Evolutionary conservation across 2,329 filamentous ascomycete species (phyloP).

Genomic region (Akanthomyces lecanii): DNA sequence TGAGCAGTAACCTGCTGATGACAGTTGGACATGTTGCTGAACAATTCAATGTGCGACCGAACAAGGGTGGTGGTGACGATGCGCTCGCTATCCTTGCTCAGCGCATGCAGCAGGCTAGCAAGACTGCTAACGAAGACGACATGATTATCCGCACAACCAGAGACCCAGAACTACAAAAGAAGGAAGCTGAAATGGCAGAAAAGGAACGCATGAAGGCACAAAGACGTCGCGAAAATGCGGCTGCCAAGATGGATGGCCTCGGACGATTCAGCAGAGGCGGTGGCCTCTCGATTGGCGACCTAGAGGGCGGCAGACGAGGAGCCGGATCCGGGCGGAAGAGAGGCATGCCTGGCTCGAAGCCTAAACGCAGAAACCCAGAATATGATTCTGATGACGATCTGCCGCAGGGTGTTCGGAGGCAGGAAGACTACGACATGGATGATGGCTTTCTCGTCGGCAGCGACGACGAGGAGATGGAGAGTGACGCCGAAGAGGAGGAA

Average conservation of each 20-base stretch:
- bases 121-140: slow-evolving; percentile 51
- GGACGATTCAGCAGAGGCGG: slow-evolving; percentile 49
- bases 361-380: slow-evolving; percentile 55
- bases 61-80: slow-evolving; percentile 64
- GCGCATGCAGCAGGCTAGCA: slow-evolving; percentile 60
- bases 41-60: slow-evolving; percentile 64
- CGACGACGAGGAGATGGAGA: slow-evolving; percentile 64
- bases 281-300: slow-evolving; percentile 62
- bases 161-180: slow-evolving; percentile 72
- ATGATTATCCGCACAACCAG: slow-evolving; percentile 67
- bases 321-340: slow-evolving; percentile 49
- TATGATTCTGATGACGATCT: slow-evolving; percentile 76
- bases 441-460: slow-evolving; percentile 75
- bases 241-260: slow-evolving; percentile 57
- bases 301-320: slow-evolving; percentile 56
- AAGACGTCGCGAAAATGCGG: slow-evolving; percentile 63
- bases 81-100: slow-evolving; percentile 65
- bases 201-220: slow-evolving; percentile 67
- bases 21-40: slow-evolving; percentile 73
- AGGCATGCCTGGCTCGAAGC: slow-evolving; percentile 46
- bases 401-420: slow-evolving; percentile 54
- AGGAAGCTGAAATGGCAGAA: slow-evolving; percentile 68
- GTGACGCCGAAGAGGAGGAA: slow-evolving; percentile 60
- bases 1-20: slow-evolving; percentile 63
- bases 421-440: slow-evolving; percentile 74